phyloP scores from a whole-genome alignment of 805 yeast species.

The Tetrapisispora fleetii region DNA sequence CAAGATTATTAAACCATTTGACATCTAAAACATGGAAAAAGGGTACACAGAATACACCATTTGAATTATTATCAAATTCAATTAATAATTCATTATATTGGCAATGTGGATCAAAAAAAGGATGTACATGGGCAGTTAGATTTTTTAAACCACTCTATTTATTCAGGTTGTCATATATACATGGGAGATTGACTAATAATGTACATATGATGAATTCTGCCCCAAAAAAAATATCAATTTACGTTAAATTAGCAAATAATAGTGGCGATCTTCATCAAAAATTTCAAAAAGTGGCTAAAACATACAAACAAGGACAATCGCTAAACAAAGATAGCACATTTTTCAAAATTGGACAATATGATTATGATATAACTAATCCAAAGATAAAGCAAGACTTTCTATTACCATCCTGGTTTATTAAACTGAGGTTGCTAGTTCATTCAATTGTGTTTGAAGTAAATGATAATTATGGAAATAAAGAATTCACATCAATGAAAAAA shows the following conservation, averaged over 20 bases:
- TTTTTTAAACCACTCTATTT: slow-evolving; percentile 33
- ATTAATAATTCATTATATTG: slow-evolving; percentile 24
- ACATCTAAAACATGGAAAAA: slow-evolving; percentile 27
- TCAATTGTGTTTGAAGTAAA: slow-evolving; percentile 25
- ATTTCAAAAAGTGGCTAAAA: slow-evolving; percentile 10
- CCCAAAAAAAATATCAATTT: slow-evolving; percentile 27
- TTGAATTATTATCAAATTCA: slow-evolving; percentile 15
- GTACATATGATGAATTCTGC: slow-evolving; percentile 32
- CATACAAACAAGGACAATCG: slow-evolving; percentile 11
- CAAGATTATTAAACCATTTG: slow-evolving; percentile 29
- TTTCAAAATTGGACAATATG: slow-evolving; percentile 22
- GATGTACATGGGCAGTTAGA: slow-evolving; percentile 29
- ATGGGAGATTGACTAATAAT: slow-evolving; percentile 31
- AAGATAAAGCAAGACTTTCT: slow-evolving; percentile 23
- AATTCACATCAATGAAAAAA: slow-evolving; percentile 31
- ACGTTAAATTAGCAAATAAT: slow-evolving; percentile 10
- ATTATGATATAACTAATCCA: slow-evolving; percentile 18
- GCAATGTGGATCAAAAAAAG: slow-evolving; percentile 23
- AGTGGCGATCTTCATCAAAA: neutral
- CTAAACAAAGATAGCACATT: slow-evolving; percentile 15
- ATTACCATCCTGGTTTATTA: slow-evolving; percentile 27
- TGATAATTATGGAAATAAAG: slow-evolving; percentile 31
- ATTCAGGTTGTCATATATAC: slow-evolving; percentile 29
- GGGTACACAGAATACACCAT: slow-evolving; percentile 21
- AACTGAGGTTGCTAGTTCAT: slow-evolving; percentile 24